Evolutionary conservation across 164 flowering plant species (phyloP), one percentile per base, ranked within the genome.

Genomic region (Berberis vulgaris): DNA sequence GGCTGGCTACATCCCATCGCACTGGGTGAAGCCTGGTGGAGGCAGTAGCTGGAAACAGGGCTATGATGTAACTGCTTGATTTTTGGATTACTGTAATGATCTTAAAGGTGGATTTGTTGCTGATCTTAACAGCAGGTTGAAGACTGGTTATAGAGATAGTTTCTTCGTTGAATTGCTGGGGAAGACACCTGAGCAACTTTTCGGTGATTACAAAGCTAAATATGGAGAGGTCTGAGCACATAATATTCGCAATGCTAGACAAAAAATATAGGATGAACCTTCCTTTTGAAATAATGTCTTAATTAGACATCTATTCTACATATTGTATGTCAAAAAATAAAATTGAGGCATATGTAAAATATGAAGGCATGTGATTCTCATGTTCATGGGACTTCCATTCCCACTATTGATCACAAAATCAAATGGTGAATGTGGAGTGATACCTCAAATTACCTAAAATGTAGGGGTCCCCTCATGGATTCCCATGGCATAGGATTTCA

Each of bases 1-100:
- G 73, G 86, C 91, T 0, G 76, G 77, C 3, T 72, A 53, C 39
- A 80, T 65, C 0, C 85, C 95, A 2, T 57, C 79, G 1, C 82
- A 82, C 44, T 86, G 89, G 93, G 82, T 79, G 59, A 4, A 66
- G 42, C 78, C 86, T 0, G 89, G 93, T 1, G 60, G 72, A 41
- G 93, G 96, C 3, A 70, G 76, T 4, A 5, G 76, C 49, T 87
- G 93, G 96, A 86, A 83, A 57, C 73, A 83, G 26, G 89, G 88
- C 3, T 85, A 81, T 58, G 86, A 78, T 41, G 88, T 87, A 1
- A 87, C 91, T 0, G 94, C 94, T 2, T 12, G 74, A 61, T 87
- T 89, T 47, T 55, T 87, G 63, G 89, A 87, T 52, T 87, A 86
- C 44, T 83, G 83, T 61, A 62, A 84, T 8, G 56, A 76, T 47